These are phyloP conservation scores for Podospora bellae-mahoneyi DNA, from an alignment of 495 filamentous ascomycete species.

Conservation along the genomic window DNA sequence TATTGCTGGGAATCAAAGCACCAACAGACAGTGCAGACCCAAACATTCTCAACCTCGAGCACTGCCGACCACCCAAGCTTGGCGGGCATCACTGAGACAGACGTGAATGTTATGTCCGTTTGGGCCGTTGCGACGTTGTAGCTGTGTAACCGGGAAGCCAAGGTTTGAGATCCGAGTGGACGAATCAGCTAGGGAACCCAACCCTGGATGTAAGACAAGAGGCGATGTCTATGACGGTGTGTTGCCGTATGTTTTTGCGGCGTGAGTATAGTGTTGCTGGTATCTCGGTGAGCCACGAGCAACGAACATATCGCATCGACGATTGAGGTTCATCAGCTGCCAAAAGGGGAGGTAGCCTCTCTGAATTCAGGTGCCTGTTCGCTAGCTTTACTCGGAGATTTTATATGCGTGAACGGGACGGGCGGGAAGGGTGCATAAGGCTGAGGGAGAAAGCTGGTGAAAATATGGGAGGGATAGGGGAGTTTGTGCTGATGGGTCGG, in stretches of 20 bases:
- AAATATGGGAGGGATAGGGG: not conserved
- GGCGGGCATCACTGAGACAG: too few species aligned
- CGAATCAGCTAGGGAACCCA: not conserved
- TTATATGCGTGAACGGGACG: not conserved
- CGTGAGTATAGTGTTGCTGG: not conserved
- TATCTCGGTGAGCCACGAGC: not conserved
- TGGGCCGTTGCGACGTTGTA: not conserved
- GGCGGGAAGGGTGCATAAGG: not conserved
- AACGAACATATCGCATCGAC: constrained; percentile 2
- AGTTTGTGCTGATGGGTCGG: not conserved
- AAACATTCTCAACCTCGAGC: not conserved
- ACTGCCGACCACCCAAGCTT: not conserved
- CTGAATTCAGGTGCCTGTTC: not conserved
- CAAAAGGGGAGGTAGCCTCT: not conserved
- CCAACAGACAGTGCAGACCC: not conserved
- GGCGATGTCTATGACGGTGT: not conserved
- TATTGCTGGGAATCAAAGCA: not conserved
- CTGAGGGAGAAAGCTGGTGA: not conserved
- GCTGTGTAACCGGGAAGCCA: not conserved
- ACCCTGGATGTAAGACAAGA: not conserved
- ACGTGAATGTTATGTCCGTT: not conserved
- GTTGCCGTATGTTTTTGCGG: not conserved
- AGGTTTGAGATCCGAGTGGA: not conserved
- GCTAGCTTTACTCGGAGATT: not conserved
- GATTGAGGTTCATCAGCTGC: not conserved